Evolutionary conservation across 768 basidiomycete genomes (phyloP).

Genomic region (Exidia glandulosa): DNA sequence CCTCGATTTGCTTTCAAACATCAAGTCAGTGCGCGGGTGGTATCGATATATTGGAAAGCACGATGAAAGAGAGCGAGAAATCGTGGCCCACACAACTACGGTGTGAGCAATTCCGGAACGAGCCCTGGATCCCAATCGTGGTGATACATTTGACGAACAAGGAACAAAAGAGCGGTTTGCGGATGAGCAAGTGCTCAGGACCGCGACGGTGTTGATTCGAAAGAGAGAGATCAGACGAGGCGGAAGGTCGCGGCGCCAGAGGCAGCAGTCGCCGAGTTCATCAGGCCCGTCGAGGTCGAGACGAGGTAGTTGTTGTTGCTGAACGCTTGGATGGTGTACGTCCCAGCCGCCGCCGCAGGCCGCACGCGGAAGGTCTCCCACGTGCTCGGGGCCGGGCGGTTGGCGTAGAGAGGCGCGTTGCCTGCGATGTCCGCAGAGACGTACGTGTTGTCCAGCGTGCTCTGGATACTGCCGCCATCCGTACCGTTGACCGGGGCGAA

Average conservation of each 20-base stretch:
- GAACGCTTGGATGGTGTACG: constrained; percentile 22
- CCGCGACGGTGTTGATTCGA: too few relatives aligned
- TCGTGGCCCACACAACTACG: too few relatives aligned
- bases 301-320: constrained; percentile 20
- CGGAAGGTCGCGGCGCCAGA: background rate
- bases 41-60: too few relatives aligned
- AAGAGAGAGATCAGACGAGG: background rate
- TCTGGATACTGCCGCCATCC: constrained; percentile 9
- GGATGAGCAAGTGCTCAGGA: too few relatives aligned
- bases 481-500: constrained; percentile 19
- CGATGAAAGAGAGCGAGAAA: too few relatives aligned
- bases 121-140: too few relatives aligned
- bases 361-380: constrained; percentile 23
- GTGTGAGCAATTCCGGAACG: too few relatives aligned
- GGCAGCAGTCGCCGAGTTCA: background rate
- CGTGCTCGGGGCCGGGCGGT: constrained; percentile 15
- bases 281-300: background rate
- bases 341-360: constrained; percentile 15
- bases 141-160: too few relatives aligned
- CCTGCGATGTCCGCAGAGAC: constrained; percentile 24
- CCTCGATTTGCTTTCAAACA: too few relatives aligned
- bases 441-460: constrained; percentile 14
- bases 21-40: too few relatives aligned
- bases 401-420: constrained; percentile 17
- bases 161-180: too few relatives aligned